Evolutionary conservation across 2,329 filamentous ascomycete genomes (phyloP).

Genomic region (Elsinoe ampelina): DNA sequence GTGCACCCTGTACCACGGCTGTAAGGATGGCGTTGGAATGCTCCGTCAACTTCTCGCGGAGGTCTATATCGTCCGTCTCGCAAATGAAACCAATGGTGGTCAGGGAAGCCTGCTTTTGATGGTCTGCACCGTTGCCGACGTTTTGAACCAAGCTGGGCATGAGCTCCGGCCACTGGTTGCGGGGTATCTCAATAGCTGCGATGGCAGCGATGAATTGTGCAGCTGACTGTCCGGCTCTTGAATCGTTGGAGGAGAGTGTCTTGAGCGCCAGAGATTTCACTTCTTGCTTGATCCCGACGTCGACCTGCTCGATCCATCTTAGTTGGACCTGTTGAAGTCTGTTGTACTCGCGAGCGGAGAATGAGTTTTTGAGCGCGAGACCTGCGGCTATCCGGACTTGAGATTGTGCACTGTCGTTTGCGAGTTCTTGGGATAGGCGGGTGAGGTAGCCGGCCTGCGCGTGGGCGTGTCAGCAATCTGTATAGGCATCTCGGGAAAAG

Average conservation of each 20-base stretch:
- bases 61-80: slow-evolving; percentile 82
- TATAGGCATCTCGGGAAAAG: slow-evolving; percentile 18
- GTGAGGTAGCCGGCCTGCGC: slow-evolving; percentile 78
- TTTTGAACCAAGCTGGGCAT: slow-evolving; percentile 85
- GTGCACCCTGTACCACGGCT: slow-evolving; percentile 91
- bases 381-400: slow-evolving; percentile 89
- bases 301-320: slow-evolving; percentile 83
- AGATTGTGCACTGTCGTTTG: slow-evolving; percentile 74
- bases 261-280: slow-evolving; percentile 88
- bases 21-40: slow-evolving; percentile 98
- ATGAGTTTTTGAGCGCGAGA: slow-evolving; percentile 96
- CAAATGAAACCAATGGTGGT: slow-evolving; percentile 98
- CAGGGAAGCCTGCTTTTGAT: slow-evolving; percentile 88
- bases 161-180: slow-evolving; percentile 85
- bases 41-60: slow-evolving; percentile 67
- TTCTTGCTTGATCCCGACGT: slow-evolving; percentile 69
- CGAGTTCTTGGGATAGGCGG: slow-evolving; percentile 86
- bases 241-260: slow-evolving; percentile 70
- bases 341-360: slow-evolving; percentile 81
- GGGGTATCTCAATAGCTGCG: slow-evolving; percentile 86
- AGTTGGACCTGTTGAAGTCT: slow-evolving; percentile 83
- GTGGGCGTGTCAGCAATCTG: slow-evolving; percentile 20
- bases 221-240: slow-evolving; percentile 76
- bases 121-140: slow-evolving; percentile 74
- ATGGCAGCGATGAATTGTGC: slow-evolving; percentile 95